Base-by-base conservation (phyloP, 2,329 filamentous ascomycete species). In the Rugonectria rugulosa region DNA sequence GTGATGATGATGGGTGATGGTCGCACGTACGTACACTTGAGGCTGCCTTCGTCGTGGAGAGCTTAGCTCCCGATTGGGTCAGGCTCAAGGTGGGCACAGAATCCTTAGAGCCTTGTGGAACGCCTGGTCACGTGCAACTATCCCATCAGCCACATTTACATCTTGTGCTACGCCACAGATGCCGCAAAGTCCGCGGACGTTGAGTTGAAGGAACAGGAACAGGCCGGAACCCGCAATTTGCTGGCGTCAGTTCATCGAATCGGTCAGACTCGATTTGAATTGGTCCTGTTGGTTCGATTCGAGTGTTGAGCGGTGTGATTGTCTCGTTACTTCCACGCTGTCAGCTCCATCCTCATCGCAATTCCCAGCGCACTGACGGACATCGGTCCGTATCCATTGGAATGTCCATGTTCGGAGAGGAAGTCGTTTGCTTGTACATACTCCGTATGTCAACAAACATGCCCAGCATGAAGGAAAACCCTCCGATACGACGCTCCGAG, bases 11-110 rank as follows among this genome's bases (percentile, higher is more conserved):
- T n/a, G n/a, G n/a, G n/a, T n/a, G n/a, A 56, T 68, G 59, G 57
- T 60, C 45, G 64, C 57, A 67, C 66, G 60, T 70, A 70, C 68
- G 68, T 70, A 70, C 59, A 63, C 62, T 68, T 62, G 66, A 69
- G 67, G 66, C 66, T 69, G 67, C 66, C 67, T 69, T 68, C 63
- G 61, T 67, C 52, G 47, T 56, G 53, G 54, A 55, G 57, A 68
- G 66, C 66, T 68, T 64, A 65, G 66, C 62, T 68, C 66, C 64
- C 61, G 54, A 67, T 67, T 67, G 66, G 65, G 61, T 43, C 56
- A 62, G 57, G 56, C 53, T 54, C 56, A 60, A 57, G 44, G 42
- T 47, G 34, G 41, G 44, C 32, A 27, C 12, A 46, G 42, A 19
- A 43, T 49, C 14, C 20, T 34, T 44, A 14, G 44, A 57, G 56